Conservation (phyloP, 2,329 filamentous ascomycete genomes). For the Colletotrichum sidae region DNA sequence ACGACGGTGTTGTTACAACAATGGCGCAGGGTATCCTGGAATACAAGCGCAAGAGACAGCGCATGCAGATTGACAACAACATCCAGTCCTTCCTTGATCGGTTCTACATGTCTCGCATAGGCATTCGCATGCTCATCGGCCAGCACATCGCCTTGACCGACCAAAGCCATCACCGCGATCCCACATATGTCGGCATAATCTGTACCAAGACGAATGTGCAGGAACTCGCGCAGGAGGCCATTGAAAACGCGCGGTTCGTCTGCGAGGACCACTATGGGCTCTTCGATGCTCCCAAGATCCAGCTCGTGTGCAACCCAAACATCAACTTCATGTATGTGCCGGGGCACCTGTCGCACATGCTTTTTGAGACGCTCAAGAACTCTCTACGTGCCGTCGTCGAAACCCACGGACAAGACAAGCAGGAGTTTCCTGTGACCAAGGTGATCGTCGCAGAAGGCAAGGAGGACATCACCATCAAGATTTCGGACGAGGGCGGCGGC, state of each 20-base stretch:
- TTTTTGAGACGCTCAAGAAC: slow-evolving; percentile 99
- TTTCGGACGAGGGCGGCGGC: slow-evolving; percentile 95
- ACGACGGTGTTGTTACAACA: slow-evolving; percentile 97
- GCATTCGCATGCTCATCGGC: slow-evolving; percentile 98
- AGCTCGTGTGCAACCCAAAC: slow-evolving; percentile 93
- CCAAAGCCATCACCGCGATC: slow-evolving; percentile 88
- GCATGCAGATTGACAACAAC: slow-evolving; percentile 97
- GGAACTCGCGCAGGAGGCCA: slow-evolving; percentile 95
- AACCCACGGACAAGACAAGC: slow-evolving; percentile 92
- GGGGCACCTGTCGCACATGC: slow-evolving; percentile 98
- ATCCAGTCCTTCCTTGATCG: slow-evolving; percentile 98
- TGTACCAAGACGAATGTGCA: slow-evolving; percentile 98
- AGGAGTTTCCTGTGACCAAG: slow-evolving; percentile 96
- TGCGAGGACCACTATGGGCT: slow-evolving; percentile 98
- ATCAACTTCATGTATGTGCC: slow-evolving; percentile 99
- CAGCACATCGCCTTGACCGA: slow-evolving; percentile 98
- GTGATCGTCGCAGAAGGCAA: slow-evolving; percentile 98
- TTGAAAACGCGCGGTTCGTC: slow-evolving; percentile 98
- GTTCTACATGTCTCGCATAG: slow-evolving; percentile 99
- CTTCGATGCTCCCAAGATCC: slow-evolving; percentile 95
- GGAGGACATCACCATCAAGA: slow-evolving; percentile 99
- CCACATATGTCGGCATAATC: slow-evolving; percentile 97
- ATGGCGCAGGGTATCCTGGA: slow-evolving; percentile 98
- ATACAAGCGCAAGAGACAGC: slow-evolving; percentile 95
- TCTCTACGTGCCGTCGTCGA: slow-evolving; percentile 97